A percentile compares a stretch with the other conserved stretches of the same genome.
Evolutionary conservation across 2,329 filamentous ascomycete genomes (phyloP).

Genomic region (Colletotrichum tofieldiae): DNA sequence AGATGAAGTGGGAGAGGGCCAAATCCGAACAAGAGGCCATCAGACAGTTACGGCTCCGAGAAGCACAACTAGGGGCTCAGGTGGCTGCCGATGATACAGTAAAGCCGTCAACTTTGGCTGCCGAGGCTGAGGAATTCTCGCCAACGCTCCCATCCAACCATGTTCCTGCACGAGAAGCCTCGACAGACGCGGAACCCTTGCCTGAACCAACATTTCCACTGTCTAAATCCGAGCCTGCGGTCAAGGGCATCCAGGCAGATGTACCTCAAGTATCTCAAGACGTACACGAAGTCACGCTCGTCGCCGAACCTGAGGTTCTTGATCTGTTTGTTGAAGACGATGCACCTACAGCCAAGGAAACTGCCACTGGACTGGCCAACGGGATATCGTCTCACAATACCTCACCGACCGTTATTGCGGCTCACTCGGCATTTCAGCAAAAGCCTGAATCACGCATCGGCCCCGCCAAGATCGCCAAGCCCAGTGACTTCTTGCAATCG

Average conservation of each 20-base stretch:
- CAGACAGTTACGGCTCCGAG: slow-evolving; percentile 73
- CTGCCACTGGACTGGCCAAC: slow-evolving; percentile 1
- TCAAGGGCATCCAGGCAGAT: not conserved
- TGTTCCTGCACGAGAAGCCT: slow-evolving; percentile 24
- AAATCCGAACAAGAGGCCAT: slow-evolving; percentile 88
- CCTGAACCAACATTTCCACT: slow-evolving; percentile 19
- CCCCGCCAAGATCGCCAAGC: slow-evolving; percentile 34
- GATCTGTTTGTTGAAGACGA: not conserved
- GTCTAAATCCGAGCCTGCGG: not conserved
- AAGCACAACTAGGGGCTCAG: slow-evolving; percentile 54
- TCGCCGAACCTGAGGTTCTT: slow-evolving; percentile 6
- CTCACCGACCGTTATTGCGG: not conserved
- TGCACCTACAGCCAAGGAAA: not conserved
- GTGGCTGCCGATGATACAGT: not conserved
- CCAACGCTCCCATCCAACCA: slow-evolving; percentile 10
- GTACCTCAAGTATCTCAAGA: slow-evolving; percentile 19
- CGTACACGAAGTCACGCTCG: not conserved
- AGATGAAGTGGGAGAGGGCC: slow-evolving; percentile 94
- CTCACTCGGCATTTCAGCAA: not conserved
- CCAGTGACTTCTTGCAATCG: slow-evolving; percentile 7
- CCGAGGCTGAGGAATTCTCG: not conserved
- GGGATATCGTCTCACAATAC: not conserved
- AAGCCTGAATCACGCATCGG: not conserved
- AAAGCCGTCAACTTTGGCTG: not conserved
- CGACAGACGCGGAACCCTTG: slow-evolving; percentile 25